Evolutionary conservation across 306 rosid genomes (phyloP).

Genomic region (Cucurbita argyrosperma): DNA sequence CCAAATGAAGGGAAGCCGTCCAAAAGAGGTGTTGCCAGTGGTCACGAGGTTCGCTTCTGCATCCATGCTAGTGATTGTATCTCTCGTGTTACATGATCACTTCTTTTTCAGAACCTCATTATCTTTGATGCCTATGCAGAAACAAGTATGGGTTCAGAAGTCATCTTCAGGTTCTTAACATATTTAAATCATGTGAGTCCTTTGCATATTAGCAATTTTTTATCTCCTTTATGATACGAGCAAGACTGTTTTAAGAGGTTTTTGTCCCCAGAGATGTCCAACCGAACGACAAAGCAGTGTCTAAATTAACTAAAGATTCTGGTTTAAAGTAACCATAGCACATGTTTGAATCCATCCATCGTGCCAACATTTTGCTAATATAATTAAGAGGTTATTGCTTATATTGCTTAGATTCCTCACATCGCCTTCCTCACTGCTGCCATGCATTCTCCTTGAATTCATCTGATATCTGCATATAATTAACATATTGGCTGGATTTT

Average conservation of each 20-base stretch:
- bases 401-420: neutral
- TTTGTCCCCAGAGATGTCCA: neutral
- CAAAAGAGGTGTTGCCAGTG: conserved; percentile 40
- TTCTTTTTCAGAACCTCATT: conserved; percentile 7
- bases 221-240: neutral
- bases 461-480: neutral
- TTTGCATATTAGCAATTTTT: neutral
- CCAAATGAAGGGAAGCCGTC: conserved; percentile 58
- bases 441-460: neutral
- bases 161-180: conserved; percentile 72
- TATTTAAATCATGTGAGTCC: conserved; percentile 29
- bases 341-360: neutral
- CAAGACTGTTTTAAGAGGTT: neutral
- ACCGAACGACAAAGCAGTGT: neutral
- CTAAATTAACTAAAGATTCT: neutral
- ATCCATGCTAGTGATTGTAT: neutral
- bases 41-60: conserved; percentile 49
- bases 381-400: neutral
- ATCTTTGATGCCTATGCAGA: conserved; percentile 42
- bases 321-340: neutral
- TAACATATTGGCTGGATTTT: neutral
- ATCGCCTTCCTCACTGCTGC: neutral
- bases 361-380: neutral
- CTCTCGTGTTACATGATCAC: neutral
- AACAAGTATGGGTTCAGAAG: conserved; percentile 97